These are phyloP conservation scores for Nitzschia palea DNA, from an alignment of 108 stramenopile genomes.

Conservation along the genomic window DNA sequence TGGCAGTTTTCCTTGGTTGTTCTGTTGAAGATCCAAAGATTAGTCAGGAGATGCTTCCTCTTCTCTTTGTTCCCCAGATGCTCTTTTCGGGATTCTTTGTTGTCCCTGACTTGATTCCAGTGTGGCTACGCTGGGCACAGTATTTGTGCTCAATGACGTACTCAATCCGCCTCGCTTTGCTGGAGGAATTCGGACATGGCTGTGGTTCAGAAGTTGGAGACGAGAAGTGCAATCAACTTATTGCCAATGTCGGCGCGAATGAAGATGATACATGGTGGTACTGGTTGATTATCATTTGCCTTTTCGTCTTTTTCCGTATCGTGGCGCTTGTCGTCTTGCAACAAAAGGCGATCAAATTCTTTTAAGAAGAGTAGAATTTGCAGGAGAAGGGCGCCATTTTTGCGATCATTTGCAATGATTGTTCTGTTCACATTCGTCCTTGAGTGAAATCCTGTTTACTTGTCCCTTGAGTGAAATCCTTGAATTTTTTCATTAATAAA, in stretches of 20 bases:
- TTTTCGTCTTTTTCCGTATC: constrained; percentile 66
- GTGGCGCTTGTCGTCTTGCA: constrained; percentile 49
- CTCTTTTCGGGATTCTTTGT: constrained; percentile 84
- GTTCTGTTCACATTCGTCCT: too few species aligned
- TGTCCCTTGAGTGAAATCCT: too few species aligned
- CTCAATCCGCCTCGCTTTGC: constrained; percentile 41
- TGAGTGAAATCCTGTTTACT: too few species aligned
- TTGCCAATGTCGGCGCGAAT: constrained; percentile 40
- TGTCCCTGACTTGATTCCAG: constrained; percentile 37
- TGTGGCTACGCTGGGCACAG: constrained; percentile 75
- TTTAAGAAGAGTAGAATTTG: too few species aligned
- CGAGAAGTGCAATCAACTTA: constrained; percentile 37
- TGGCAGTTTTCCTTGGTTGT: constrained; percentile 48
- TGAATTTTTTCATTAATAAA: too few species aligned
- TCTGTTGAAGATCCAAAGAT: constrained; percentile 60
- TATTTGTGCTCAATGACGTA: constrained; percentile 75
- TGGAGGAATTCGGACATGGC: constrained; percentile 60
- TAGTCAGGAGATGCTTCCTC: constrained; percentile 60
- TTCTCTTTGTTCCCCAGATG: constrained; percentile 79
- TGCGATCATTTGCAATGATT: too few species aligned
- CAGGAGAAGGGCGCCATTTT: too few species aligned
- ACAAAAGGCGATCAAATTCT: constrained; percentile 78
- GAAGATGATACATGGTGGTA: constrained; percentile 54
- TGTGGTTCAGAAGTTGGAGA: constrained; percentile 33
- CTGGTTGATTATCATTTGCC: constrained; percentile 52